These are phyloP conservation scores for Elongisporangium prolatum DNA, from an alignment of 352 stramenopile genomes.

Conservation along the genomic window DNA sequence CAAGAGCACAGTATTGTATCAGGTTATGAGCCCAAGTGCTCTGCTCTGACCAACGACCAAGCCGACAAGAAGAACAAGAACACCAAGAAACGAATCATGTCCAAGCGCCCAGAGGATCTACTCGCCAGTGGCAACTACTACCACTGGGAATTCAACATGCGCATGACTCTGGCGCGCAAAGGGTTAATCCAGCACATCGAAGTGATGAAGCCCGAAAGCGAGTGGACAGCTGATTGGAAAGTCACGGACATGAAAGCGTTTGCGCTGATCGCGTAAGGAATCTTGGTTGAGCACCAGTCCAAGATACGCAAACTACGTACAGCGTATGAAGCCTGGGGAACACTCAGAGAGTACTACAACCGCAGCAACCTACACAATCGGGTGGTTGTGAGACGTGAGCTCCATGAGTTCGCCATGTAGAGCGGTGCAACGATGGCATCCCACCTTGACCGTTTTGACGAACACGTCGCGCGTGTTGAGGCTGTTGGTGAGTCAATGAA, in stretches of 20 bases:
- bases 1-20: too few relatives aligned
- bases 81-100: not conserved
- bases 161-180: constrained; percentile 3
- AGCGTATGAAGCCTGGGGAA: constrained; percentile 1
- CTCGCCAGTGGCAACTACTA: not conserved
- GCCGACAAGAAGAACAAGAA: too few relatives aligned
- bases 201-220: not conserved
- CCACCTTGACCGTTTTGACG: constrained; percentile 6
- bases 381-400: not conserved
- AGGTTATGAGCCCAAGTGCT: too few relatives aligned
- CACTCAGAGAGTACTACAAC: constrained; percentile 2
- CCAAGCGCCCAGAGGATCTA: constrained; percentile 1
- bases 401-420: constrained; percentile 4
- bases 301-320: constrained; percentile 3
- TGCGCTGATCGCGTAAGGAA: constrained; percentile 8
- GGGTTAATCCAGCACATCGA: constrained; percentile 7
- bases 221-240: constrained; percentile 5
- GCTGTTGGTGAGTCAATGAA: constrained; percentile 8
- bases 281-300: constrained; percentile 5
- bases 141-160: constrained; percentile 9
- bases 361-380: constrained; percentile 2
- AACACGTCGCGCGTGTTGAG: constrained; percentile 3
- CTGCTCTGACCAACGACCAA: too few relatives aligned
- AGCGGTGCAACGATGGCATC: not conserved
- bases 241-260: constrained; percentile 10